phyloP scores from a whole-genome alignment of 2,329 filamentous ascomycete species.

The Ramichloridium luteum region DNA sequence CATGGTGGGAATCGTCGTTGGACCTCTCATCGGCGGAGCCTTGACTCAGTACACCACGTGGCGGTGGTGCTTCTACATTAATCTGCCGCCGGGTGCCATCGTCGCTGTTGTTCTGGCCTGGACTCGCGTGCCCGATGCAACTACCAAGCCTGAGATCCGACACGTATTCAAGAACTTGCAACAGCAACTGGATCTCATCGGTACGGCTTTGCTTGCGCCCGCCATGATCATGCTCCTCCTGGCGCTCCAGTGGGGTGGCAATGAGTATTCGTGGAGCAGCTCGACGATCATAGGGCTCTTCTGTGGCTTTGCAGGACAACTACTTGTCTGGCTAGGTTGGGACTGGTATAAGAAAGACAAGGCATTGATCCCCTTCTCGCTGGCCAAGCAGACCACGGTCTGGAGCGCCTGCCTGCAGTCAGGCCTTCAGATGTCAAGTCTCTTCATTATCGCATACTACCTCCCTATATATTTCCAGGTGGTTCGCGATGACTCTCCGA shows the following conservation, averaged over 20 bases:
- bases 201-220: not conserved
- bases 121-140: conserved; percentile 6
- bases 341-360: conserved; percentile 10
- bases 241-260: conserved; percentile 37
- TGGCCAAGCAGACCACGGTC: conserved; percentile 23
- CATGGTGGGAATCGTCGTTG: conserved; percentile 29
- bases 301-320: conserved; percentile 25
- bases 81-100: conserved; percentile 31
- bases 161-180: conserved; percentile 31
- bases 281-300: conserved; percentile 15
- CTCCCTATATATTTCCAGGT: conserved; percentile 23
- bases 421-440: conserved; percentile 5
- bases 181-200: conserved; percentile 36
- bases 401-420: not conserved
- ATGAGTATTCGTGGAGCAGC: conserved; percentile 25
- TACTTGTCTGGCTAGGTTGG: conserved; percentile 28
- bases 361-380: conserved; percentile 16
- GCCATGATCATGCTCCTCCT: conserved; percentile 28
- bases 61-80: conserved; percentile 30
- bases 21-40: conserved; percentile 32
- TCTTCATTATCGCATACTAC: conserved; percentile 14
- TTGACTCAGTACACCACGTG: conserved; percentile 29
- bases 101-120: conserved; percentile 26
- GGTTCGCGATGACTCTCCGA: conserved; percentile 6
- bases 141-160: conserved; percentile 6